These are phyloP conservation scores for Pseudocercospora cruenta DNA, from an alignment of 2,329 filamentous ascomycete species.

Conservation along the genomic window DNA sequence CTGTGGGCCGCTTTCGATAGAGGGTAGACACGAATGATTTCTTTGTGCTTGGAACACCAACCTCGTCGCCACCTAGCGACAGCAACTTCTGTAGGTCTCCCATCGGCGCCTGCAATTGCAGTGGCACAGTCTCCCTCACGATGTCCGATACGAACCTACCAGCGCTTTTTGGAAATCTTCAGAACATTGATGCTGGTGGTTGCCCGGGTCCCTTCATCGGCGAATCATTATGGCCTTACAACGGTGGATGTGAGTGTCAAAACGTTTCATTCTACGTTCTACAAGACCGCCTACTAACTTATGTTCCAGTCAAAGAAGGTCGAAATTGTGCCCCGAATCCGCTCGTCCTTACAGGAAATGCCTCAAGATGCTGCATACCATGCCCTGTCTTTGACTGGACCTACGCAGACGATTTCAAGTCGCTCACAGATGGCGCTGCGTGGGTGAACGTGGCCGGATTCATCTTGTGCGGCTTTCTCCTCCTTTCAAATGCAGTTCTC, in stretches of 20 bases:
- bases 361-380: constrained; percentile 72
- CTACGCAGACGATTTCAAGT: constrained; percentile 57
- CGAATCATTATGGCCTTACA: constrained; percentile 29
- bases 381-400: constrained; percentile 80
- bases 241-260: constrained; percentile 31
- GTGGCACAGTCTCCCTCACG: background rate
- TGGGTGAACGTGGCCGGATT: constrained; percentile 77
- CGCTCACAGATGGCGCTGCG: constrained; percentile 69
- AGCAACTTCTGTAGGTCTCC: background rate
- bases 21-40: background rate
- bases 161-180: constrained; percentile 8
- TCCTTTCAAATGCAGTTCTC: constrained; percentile 75
- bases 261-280: background rate
- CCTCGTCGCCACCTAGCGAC: background rate
- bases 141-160: background rate
- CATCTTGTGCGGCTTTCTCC: constrained; percentile 70
- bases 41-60: background rate
- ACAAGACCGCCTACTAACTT: background rate
- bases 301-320: constrained; percentile 24
- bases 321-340: constrained; percentile 35
- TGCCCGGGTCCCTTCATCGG: constrained; percentile 35
- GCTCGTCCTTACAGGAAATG: constrained; percentile 24
- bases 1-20: background rate
- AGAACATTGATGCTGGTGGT: constrained; percentile 29
- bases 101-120: background rate